Base-by-base conservation (phyloP, 306 rosid genomes). In the Sophora flavescens region DNA sequence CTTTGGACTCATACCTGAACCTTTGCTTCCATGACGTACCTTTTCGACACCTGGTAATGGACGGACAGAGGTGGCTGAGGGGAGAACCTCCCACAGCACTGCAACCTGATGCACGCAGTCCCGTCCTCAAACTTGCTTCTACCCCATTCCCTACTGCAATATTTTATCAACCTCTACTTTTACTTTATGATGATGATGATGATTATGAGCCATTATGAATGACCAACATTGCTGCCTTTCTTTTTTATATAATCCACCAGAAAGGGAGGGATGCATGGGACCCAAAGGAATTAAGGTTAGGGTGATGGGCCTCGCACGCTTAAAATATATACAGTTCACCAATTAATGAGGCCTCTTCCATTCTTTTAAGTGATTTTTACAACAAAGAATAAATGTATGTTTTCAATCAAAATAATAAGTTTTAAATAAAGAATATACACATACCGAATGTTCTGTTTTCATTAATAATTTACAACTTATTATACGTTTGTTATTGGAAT, bases 61-160 rank as follows among this genome's bases (percentile, higher is more conserved):
- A 84, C 0, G 93, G 91, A 26, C 89, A 89, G 91, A n/a, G 84
- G 96, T 8, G 90, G 80, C 67, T 85, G 50, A 28, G 93, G 88
- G 1, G 83, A 83, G 6, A 89, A 47, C 50, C 67, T 81, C n/a
- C 81, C 85, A 35, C 78, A 76, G 22, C 84, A 81, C 76, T 17
- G 79, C 41, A 51, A 28, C 17, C 72, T 62, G 5, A 74, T 47
- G n/a, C n/a, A n/a, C n/a, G 18, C 84, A 69, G 0, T 42, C 54
- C 81, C 81, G 68, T 3, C 42, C 26, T 63, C 63, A 14, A 74
- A 63, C 18, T 63, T 76, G 5, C 18, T 44, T 10, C 50, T 63
- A 26, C 56, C 30, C n/a, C 63, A 48, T 54, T 18, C 44, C 4
- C 67, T 41, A 4, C 7, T 16, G 30, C 8, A 38, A 61, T 15